These are phyloP conservation scores for Favolaschia claudopus DNA, from an alignment of 768 basidiomycete species.

Conservation along the genomic window DNA sequence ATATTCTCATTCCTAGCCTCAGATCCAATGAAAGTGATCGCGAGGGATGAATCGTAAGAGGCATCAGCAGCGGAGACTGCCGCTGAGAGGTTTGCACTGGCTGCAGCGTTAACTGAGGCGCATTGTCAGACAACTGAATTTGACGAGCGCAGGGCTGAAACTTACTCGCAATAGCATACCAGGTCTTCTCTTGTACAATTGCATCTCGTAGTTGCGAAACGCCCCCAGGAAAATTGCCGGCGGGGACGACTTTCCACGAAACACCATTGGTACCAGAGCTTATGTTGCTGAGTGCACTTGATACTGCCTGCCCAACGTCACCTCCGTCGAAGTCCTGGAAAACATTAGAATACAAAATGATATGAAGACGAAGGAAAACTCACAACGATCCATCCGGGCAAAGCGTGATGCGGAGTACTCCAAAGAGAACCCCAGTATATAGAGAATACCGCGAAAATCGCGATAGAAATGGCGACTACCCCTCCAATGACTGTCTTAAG, in stretches of 20 bases:
- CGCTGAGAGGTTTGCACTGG: conserved; percentile 44
- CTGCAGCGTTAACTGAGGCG: conserved; percentile 50
- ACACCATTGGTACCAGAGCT: conserved; percentile 41
- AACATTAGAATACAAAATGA: background rate
- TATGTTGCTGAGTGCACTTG: conserved; percentile 44
- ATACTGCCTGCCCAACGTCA: conserved; percentile 55
- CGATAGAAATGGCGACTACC: conserved; percentile 44
- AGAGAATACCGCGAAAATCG: conserved; percentile 58
- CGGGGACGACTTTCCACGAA: conserved; percentile 52
- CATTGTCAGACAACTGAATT: background rate
- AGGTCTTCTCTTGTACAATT: conserved; percentile 58
- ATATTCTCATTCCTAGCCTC: conserved; percentile 67
- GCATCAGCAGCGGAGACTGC: conserved; percentile 49
- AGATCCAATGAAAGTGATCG: conserved; percentile 55
- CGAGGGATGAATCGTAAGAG: conserved; percentile 54
- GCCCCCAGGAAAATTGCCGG: conserved; percentile 55
- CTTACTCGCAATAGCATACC: conserved; percentile 64
- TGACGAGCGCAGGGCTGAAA: conserved; percentile 2
- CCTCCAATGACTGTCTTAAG: conserved; percentile 50
- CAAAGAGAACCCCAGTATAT: conserved; percentile 70
- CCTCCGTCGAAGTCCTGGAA: conserved; percentile 68
- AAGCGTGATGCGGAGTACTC: conserved; percentile 48
- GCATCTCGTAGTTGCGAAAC: conserved; percentile 48
- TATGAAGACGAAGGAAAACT: conserved; percentile 28
- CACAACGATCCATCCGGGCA: conserved; percentile 66